A percentile compares a stretch with the other conserved stretches of the same genome.
Evolutionary conservation across 345 rosid species (phyloP).

Genomic region (Eucalyptus polybractea): DNA sequence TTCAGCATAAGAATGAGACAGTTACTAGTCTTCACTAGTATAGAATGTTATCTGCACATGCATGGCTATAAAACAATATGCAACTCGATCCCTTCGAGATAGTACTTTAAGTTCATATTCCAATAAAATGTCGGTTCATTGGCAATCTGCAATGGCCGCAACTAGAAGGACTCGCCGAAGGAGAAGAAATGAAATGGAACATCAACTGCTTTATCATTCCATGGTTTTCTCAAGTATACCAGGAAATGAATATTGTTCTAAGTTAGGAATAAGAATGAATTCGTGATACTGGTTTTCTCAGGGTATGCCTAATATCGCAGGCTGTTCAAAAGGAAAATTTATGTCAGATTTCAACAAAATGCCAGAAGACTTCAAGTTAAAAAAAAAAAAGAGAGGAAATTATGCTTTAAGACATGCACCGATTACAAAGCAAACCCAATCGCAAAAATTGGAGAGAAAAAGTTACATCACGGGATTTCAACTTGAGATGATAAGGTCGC

Average conservation of each 20-base stretch:
- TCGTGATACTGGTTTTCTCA: background rate
- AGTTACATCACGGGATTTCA: too few relatives aligned
- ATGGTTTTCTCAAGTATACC: conserved; percentile 33
- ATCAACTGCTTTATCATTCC: conserved; percentile 57
- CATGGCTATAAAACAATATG: background rate
- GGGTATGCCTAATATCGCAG: conserved; percentile 71
- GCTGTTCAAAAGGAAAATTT: conserved; percentile 6
- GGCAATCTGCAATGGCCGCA: background rate
- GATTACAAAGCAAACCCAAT: too few relatives aligned
- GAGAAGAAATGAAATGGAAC: background rate
- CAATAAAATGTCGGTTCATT: background rate
- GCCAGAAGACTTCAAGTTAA: too few relatives aligned
- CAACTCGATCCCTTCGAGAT: background rate
- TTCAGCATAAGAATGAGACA: background rate
- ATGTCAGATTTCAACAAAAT: background rate
- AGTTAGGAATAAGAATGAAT: too few relatives aligned
- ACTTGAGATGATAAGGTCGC: too few relatives aligned
- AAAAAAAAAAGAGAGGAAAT: too few relatives aligned
- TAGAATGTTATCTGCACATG: background rate
- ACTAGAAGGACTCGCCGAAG: background rate
- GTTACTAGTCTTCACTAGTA: background rate
- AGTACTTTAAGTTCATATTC: background rate
- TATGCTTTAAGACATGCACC: too few relatives aligned
- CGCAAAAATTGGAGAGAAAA: too few relatives aligned
- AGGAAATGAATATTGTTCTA: too few relatives aligned